Evolutionary conservation across 495 filamentous ascomycete genomes (phyloP), one percentile per base, ranked within the genome.

Genomic region (Hypoxylon cercidicola): DNA sequence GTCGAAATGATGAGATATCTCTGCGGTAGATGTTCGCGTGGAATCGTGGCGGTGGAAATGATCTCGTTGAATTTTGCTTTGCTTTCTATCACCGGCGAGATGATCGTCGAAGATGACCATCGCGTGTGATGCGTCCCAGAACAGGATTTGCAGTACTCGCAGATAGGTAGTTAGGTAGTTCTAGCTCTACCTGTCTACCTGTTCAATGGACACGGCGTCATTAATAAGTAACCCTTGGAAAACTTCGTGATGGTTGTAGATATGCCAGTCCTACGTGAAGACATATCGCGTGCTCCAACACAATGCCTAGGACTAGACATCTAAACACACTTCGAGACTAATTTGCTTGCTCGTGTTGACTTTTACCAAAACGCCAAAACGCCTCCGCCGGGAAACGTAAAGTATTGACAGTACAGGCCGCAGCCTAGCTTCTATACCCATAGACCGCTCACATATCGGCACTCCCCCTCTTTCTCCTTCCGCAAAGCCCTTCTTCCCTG

Each of bases 291-390:
- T 35, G 40, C 20, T 34, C 12, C 18, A 11, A 16, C 50, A 16
- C 49, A 23, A 53, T 43, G 44, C 28, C 41, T 5, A 37, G 23
- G 39, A 3, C 8, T 3, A 15, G 16, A 51, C 43, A 10, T 0
- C 32, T 13, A 10, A 25, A 15, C 28, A 19, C 34, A 18, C 37
- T 30, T 11, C 30, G n/a, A 53, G 32, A 49, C 19, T 44, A 11
- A 50, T 15, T 18, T 55, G 16, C 23, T 34, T 23, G 28, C 65
- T 12, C 30, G 50, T 55, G 28, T 50, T 44, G 43, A 44, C 18
- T 23, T 50, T 59, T 15, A 4, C 48, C 16, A 37, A n/a, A 46
- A 64, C 60, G 65, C 65, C 65, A 55, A n/a, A n/a, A 64, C 65
- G 25, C 65, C 65, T 39, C 21, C 21, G 60, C 65, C 48, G 50